Base-by-base conservation (phyloP, 345 rosid species). In the Dipteronia dyeriana region DNA sequence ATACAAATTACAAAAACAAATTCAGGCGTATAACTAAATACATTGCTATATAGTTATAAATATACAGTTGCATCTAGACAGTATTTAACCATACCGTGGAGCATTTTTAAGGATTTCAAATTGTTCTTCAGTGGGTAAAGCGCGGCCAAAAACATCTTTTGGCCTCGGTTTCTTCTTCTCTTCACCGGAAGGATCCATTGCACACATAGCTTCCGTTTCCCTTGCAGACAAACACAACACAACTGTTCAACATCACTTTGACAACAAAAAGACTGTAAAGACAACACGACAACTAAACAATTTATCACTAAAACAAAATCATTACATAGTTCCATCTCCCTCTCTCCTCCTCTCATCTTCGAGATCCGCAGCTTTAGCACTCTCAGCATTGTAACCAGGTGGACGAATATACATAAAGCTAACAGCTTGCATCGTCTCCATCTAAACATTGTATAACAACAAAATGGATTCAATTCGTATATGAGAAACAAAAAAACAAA, bases 321-420 rank as follows among this genome's bases (percentile, higher is more conserved):
- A 56, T 56, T 59, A 22, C 62, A 57, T 57, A 9, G 62, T 20
- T 57, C 3, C 11, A 57, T 57, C 20, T 57, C 80, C 88, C 75
- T 75, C 74, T 61, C 4, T 79, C 75, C 82, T 85, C 79, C 76
- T 82, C 75, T 89, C 92, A 77, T 84, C 97, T 1, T 88, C 88
- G 77, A 89, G 70, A 80, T 93, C 99, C 2, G 99, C 99, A 29
- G 95, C 99, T 86, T 92, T 96, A 73, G 98, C 98, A 83, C 97
- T 96, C 83, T 96, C 99, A 7, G 97, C 86, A 85, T 89, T 91
- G 82, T 89, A 96, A 51, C 99, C 97, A 71, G 98, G 99, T 1
- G 99, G 98, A 2, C 99, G 96, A 75, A 96, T 89, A 78, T 94
- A 96, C 98, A 96, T 94, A 78, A 95, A 95, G 83, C 99, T 93